Evolutionary conservation across 2,329 filamentous ascomycete species (phyloP), one percentile per base, ranked within the genome.

Genomic region (Fusarium drepaniforme): DNA sequence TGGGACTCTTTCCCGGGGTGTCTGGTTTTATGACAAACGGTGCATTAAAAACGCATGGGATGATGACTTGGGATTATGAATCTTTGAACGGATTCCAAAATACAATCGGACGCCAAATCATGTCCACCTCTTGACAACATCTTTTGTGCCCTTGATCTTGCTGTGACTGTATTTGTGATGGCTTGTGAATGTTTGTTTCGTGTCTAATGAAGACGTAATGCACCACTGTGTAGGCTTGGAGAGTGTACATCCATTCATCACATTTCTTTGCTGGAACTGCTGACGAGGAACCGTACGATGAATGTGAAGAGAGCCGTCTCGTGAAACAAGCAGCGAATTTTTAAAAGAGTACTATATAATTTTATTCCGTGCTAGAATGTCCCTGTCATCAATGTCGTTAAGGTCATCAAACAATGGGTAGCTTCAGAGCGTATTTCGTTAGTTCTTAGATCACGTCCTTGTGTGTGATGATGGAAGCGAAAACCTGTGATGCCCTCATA

Each of bases 21-120:
- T 84, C 81, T 80, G 81, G 82, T 82, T 49, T 49, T 79, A 79
- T 78, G 79, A 81, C 83, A 80, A 57, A 57, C 23, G 80, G 79
- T 82, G 81, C 80, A 83, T 83, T 82, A 78, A 82, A 80, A 78
- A 76, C 67, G 81, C 78, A 80, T 82, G 80, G 81, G 79, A 81
- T 82, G 78, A 82, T 77, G 76, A 81, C 79, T 75, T 81, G 77
- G 81, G 80, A 79, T 81, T 69, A 79, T 77, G 77, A 79, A 73
- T 73, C 76, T 73, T 56, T 56, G 49, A 79, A 70, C 68, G 76
- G 68, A 79, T 79, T 79, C 78, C 76, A 79, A 78, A 79, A 79
- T 73, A 71, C 65, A 75, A 79, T 78, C 77, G 75, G 78, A 78
- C 78, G 70, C 71, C 77, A 74, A 74, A 72, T 72, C 63, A 75